A percentile compares a stretch with the other conserved stretches of the same genome.
Evolutionary conservation across 2,329 filamentous ascomycete genomes (phyloP).

Genomic region (Chrysoporthe deuterocubensis): DNA sequence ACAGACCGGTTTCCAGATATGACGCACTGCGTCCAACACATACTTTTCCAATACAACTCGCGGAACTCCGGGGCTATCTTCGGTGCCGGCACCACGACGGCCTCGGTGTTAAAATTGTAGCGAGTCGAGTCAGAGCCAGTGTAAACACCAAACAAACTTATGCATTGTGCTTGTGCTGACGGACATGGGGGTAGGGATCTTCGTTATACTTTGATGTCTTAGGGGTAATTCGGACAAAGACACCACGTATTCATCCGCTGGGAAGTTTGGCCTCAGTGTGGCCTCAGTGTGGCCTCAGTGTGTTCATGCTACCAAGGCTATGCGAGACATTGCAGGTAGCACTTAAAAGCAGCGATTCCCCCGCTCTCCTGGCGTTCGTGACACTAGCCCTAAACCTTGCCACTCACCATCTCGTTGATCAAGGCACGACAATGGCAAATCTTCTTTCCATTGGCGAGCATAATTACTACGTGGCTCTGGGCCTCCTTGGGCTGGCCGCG

Average conservation of each 20-base stretch:
- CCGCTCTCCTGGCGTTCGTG: neutral
- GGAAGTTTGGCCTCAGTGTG: neutral
- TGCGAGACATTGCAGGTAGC: neutral
- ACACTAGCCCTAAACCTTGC: neutral
- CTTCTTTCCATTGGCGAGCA: neutral
- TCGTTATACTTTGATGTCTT: neutral
- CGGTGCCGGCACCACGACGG: neutral
- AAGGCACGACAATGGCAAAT: neutral
- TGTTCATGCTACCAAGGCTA: neutral
- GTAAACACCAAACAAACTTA: neutral
- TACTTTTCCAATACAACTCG: neutral
- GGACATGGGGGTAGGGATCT: neutral
- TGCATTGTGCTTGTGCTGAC: neutral
- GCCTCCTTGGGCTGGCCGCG: slow-evolving; percentile 5
- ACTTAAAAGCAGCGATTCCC: neutral
- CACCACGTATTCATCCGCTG: neutral
- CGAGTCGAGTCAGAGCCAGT: neutral
- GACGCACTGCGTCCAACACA: neutral
- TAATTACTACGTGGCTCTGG: slow-evolving; percentile 1
- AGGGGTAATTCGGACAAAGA: neutral
- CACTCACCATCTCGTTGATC: neutral
- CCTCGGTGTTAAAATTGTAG: neutral
- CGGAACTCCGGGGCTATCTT: neutral
- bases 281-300: neutral
- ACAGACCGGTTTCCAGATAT: neutral